Evolutionary conservation across 1,284 basidiomycete species (phyloP), one percentile per base, ranked within the genome.

Genomic region (Pascua sp.): DNA sequence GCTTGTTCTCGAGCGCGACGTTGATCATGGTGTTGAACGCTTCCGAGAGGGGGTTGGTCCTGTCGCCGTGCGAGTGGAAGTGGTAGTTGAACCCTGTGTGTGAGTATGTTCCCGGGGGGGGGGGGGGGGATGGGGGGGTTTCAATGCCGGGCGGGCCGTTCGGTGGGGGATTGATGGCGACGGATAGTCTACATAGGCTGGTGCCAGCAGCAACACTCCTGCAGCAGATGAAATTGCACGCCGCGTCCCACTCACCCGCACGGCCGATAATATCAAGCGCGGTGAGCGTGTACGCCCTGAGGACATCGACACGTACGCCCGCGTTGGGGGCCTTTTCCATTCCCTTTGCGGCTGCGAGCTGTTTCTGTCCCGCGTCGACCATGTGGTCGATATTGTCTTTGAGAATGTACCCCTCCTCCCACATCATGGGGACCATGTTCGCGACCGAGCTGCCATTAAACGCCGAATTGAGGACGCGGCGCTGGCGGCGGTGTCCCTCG

Each of bases 201-300:
- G n/a, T n/a, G n/a, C n/a, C n/a, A n/a, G n/a, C n/a, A n/a, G n/a
- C n/a, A n/a, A n/a, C n/a, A n/a, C n/a, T n/a, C n/a, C n/a, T n/a
- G n/a, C n/a, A n/a, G n/a, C n/a, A n/a, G n/a, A n/a, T n/a, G n/a
- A n/a, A n/a, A n/a, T n/a, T n/a, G n/a, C n/a, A n/a, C n/a, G n/a
- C n/a, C n/a, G n/a, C n/a, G n/a, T n/a, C n/a, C n/a, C n/a, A n/a
- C 24, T 32, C 24, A 32, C 24, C 24, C 16, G 87, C 85, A 45
- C 85, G 78, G 7, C 86, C 86, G 55, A 90, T 88, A 44, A 86
- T 81, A 64, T 89, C 88, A 13, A 89, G 78, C 1, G 86, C 86
- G 9, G 85, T 82, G 39, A 83, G 81, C 2, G 80, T 82, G 10
- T 89, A 80, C 81, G 83, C 86, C 16, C 77, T 67, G 53, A 86